Evolutionary conservation across 148 eudicot genomes (phyloP), one percentile per base, ranked within the genome.

Genomic region (Drosera capensis): DNA sequence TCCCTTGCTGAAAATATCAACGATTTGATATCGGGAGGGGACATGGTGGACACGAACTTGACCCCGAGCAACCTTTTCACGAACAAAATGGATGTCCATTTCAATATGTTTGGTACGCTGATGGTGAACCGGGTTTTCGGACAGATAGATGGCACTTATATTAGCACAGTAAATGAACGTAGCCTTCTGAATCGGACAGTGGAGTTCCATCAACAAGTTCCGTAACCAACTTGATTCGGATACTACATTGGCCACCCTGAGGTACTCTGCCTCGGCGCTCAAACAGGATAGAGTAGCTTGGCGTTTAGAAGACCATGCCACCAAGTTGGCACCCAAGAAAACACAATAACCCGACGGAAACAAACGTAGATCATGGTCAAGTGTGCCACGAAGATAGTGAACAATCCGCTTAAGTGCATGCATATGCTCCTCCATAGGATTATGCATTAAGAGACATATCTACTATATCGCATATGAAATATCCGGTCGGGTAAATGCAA

Each of bases 21-120:
- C 49, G 14, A 2, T 11, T 13, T 45, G 49, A 24, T 22, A 4
- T 0, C 1, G 2, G 1, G 30, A 1, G 5, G 49, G 49, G 1
- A 45, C 31, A 45, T 45, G 31, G 14, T 18, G 49, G 7, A 45
- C 49, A 24, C 49, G 30, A 45, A 45, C 11, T 12, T 45, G 25
- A 3, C 49, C 29, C 0, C 16, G 7, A 3, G 14, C 25, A 1
- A 45, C 49, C 24, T 45, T n/a, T n/a, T n/a, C n/a, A n/a, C n/a
- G n/a, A n/a, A n/a, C n/a, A n/a, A n/a, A n/a, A n/a, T n/a, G n/a
- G n/a, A n/a, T n/a, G n/a, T n/a, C n/a, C n/a, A n/a, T n/a, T n/a
- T n/a, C n/a, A n/a, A n/a, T n/a, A n/a, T n/a, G n/a, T n/a, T n/a
- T n/a, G n/a, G n/a, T n/a, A n/a, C n/a, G n/a, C n/a, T n/a, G n/a